A percentile compares a stretch with the other conserved stretches of the same genome.
Conservation (phyloP, 345 rosid species). For the Eucalyptus paniculata region DNA sequence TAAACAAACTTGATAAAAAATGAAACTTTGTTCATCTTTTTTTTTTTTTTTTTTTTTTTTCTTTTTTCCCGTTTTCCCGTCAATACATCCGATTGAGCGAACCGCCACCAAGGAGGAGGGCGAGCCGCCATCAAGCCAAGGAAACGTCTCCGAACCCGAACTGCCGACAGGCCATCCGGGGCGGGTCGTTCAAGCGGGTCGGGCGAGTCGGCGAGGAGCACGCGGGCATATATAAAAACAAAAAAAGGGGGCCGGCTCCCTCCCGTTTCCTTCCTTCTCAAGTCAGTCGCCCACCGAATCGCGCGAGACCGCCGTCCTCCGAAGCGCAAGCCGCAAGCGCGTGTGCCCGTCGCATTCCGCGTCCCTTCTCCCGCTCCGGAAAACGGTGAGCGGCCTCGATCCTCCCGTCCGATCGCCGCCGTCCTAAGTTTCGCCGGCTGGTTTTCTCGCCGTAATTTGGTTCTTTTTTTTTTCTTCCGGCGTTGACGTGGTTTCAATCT, state of each 20-base stretch:
- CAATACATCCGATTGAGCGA: not conserved
- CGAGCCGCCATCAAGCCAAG: not conserved
- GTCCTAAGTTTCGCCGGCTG: not conserved
- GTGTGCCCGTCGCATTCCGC: not conserved
- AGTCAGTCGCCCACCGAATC: not conserved
- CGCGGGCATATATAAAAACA: too few species aligned
- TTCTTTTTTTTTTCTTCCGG: not conserved
- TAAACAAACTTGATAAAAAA: not conserved
- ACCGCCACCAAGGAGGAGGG: not conserved
- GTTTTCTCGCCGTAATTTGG: not conserved
- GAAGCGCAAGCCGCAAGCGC: not conserved
- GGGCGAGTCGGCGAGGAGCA: not conserved
- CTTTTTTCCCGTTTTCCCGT: not conserved
- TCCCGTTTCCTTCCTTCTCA: not conserved
- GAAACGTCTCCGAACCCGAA: not conserved
- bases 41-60: too few species aligned
- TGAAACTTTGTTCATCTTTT: not conserved
- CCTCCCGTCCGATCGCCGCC: not conserved
- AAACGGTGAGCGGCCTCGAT: not conserved
- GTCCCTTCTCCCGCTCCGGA: not conserved
- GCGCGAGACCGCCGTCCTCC: not conserved
- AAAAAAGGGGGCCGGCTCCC: not conserved
- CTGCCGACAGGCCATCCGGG: not conserved
- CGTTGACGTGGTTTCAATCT: not conserved
- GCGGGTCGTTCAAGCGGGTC: not conserved